phyloP scores from a whole-genome alignment of 768 basidiomycete species.

The Asterophora lycoperdoides region DNA sequence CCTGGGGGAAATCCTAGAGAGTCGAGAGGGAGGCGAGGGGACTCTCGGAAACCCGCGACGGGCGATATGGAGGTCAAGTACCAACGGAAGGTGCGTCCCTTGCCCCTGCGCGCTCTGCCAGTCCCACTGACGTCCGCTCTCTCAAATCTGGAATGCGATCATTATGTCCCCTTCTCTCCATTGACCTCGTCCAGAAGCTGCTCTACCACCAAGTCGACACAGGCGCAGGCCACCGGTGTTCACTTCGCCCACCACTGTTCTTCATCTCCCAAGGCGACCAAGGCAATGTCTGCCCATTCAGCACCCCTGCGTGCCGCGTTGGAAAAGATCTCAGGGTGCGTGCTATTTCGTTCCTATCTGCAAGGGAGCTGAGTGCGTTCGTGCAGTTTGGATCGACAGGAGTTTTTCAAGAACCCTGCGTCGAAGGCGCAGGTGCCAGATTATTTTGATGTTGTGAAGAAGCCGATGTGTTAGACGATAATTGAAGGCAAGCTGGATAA shows the following conservation, averaged over 20 bases:
- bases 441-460: constrained; percentile 81
- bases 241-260: constrained; percentile 93
- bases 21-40: too few species aligned
- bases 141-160: constrained; percentile 99
- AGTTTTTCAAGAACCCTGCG: constrained; percentile 81
- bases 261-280: constrained; percentile 96
- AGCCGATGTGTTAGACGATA: constrained; percentile 84
- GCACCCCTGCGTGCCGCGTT: constrained; percentile 57
- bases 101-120: background rate
- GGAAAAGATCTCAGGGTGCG: constrained; percentile 67
- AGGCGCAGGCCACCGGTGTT: constrained; percentile 76
- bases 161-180: constrained; percentile 99
- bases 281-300: constrained; percentile 73
- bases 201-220: constrained; percentile 95
- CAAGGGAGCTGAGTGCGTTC: background rate
- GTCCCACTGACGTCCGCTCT: constrained; percentile 40
- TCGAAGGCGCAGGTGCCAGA: constrained; percentile 77
- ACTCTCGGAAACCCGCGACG: too few species aligned
- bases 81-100: constrained; percentile 85
- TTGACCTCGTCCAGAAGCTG: constrained; percentile 97
- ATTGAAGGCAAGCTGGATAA: constrained; percentile 81
- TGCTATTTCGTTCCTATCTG: constrained; percentile 3
- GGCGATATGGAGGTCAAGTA: constrained; percentile 97
- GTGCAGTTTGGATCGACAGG: constrained; percentile 65
- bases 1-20: too few species aligned